These are phyloP conservation scores for Clonostachys chloroleuca DNA, from an alignment of 2,329 filamentous ascomycete species.

Conservation along the genomic window DNA sequence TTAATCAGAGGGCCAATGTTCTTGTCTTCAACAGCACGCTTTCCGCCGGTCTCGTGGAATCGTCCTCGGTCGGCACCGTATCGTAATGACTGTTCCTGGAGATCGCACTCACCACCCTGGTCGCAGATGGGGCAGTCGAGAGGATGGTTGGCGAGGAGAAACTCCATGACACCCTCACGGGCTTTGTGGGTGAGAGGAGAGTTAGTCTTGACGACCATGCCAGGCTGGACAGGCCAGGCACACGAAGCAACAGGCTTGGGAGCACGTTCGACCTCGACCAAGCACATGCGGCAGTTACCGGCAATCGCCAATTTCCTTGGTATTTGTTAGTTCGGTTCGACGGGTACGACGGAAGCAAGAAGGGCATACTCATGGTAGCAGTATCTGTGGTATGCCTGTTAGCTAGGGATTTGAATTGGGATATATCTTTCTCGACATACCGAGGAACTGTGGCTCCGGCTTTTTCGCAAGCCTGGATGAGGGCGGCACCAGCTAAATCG, in stretches of 20 bases:
- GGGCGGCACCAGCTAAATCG: constrained; percentile 79
- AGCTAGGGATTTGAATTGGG: constrained; percentile 14
- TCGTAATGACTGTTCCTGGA: constrained; percentile 99
- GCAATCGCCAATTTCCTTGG: constrained; percentile 94
- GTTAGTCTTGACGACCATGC: constrained; percentile 99
- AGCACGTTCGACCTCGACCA: constrained; percentile 94
- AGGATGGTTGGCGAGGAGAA: constrained; percentile 92
- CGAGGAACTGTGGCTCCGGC: constrained; percentile 85
- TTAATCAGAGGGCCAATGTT: constrained; percentile 98
- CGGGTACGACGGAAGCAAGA: constrained; percentile 5
- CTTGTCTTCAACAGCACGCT: constrained; percentile 98
- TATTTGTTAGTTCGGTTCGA: constrained; percentile 33
- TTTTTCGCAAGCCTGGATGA: constrained; percentile 99
- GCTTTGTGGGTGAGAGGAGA: constrained; percentile 96
- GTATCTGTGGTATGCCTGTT: constrained; percentile 58
- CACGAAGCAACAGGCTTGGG: constrained; percentile 98
- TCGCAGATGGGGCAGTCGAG: constrained; percentile 97
- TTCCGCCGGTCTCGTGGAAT: constrained; percentile 93
- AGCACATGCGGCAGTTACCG: constrained; percentile 98
- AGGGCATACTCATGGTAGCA: constrained; percentile 90
- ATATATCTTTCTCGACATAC: constrained; percentile 40
- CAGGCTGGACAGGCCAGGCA: constrained; percentile 96
- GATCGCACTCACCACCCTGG: constrained; percentile 97
- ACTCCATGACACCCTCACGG: constrained; percentile 98
- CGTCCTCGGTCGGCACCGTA: constrained; percentile 94